Percentiles rank a stretch among this genome's conserved stretches.
Evolutionary conservation across 2,329 filamentous ascomycete genomes (phyloP).

Genomic region (Trichophaea hybrida): DNA sequence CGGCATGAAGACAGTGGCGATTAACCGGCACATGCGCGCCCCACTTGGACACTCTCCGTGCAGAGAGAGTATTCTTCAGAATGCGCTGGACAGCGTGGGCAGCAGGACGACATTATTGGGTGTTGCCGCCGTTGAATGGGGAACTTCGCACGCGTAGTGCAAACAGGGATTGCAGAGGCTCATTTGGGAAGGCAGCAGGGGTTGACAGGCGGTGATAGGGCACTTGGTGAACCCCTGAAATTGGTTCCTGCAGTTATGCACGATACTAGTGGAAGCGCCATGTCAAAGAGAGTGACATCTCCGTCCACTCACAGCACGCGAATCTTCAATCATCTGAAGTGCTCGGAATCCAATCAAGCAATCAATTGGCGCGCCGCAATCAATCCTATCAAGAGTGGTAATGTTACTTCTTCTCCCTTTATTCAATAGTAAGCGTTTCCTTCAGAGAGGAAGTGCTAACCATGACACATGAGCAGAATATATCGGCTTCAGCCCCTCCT

Average conservation of each 20-base stretch:
- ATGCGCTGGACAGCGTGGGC: too few species aligned
- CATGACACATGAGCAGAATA: background rate
- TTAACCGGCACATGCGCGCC: too few species aligned
- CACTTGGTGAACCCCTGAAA: background rate
- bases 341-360: too few species aligned
- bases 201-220: background rate
- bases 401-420: too few species aligned
- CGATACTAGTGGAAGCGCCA: background rate
- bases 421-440: too few species aligned
- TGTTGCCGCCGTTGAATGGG: background rate
- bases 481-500: background rate
- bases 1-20: background rate
- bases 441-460: too few species aligned
- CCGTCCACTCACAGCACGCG: too few species aligned
- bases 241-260: background rate
- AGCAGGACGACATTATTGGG: background rate
- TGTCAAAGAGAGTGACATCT: background rate
- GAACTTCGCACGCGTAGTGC: background rate
- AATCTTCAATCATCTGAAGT: too few species aligned
- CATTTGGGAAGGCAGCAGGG: background rate
- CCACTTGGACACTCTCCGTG: too few species aligned
- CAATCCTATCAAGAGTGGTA: too few species aligned
- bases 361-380: too few species aligned
- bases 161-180: background rate
- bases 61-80: too few species aligned